These are phyloP conservation scores for Sonneratia alba DNA, from an alignment of 345 rosid genomes.

Conservation along the genomic window DNA sequence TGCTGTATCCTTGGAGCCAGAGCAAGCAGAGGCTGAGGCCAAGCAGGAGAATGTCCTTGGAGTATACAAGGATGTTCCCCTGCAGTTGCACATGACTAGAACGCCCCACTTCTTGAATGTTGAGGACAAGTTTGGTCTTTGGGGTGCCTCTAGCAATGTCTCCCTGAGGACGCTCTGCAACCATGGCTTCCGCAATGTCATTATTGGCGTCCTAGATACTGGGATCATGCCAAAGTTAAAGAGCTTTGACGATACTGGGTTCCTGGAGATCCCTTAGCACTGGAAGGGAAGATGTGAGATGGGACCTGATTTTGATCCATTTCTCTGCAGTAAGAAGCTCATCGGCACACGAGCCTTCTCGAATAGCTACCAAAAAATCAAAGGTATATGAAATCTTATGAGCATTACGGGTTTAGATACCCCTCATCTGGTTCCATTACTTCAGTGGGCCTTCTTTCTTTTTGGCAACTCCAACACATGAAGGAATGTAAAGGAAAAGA, in stretches of 20 bases:
- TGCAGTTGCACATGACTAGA: neutral
- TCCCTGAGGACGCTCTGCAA: neutral
- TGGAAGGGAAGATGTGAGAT: constrained; percentile 2
- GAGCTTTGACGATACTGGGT: constrained; percentile 7
- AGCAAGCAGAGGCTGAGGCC: constrained; percentile 1
- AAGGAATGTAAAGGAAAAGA: too few relatives aligned
- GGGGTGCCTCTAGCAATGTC: neutral
- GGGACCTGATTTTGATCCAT: constrained; percentile 4
- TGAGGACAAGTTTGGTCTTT: neutral
- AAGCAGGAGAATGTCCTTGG: constrained; percentile 2
- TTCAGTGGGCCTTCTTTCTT: too few relatives aligned
- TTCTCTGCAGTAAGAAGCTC: constrained; percentile 59
- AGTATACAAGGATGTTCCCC: neutral
- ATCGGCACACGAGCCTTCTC: constrained; percentile 73
- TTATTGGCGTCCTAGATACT: constrained; percentile 6
- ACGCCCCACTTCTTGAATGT: constrained; percentile 2
- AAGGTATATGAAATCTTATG: neutral
- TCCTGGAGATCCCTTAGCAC: neutral
- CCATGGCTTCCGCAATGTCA: neutral
- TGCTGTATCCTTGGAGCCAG: constrained; percentile 5
- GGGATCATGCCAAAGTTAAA: constrained; percentile 6
- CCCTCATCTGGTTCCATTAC: neutral
- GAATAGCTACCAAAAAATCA: constrained; percentile 32
- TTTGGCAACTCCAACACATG: too few relatives aligned
- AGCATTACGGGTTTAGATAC: neutral